phyloP scores from a whole-genome alignment of 2,329 filamentous ascomycete species.

The Balansia obtecta region DNA sequence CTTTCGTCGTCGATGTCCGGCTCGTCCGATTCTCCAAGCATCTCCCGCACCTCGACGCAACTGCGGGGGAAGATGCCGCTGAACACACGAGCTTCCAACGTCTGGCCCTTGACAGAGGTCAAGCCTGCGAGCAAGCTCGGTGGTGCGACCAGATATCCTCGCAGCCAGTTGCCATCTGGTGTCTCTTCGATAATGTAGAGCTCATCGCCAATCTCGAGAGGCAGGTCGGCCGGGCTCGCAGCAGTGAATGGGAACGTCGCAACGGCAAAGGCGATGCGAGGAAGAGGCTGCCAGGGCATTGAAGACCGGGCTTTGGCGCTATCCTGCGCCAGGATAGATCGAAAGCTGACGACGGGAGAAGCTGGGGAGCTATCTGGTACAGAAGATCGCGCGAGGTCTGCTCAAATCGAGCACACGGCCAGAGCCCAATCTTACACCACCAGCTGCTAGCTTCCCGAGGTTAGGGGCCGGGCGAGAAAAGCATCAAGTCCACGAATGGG shows the following conservation, averaged over 20 bases:
- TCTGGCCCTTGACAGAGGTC: conserved; percentile 83
- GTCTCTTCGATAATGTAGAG: conserved; percentile 98
- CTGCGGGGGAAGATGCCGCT: conserved; percentile 95
- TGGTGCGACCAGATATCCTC: conserved; percentile 88
- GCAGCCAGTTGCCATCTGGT: conserved; percentile 81
- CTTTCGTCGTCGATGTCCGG: conserved; percentile 33
- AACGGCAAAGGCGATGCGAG: conserved; percentile 94
- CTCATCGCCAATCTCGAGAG: conserved; percentile 95
- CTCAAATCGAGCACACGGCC: background rate
- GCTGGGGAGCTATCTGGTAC: background rate
- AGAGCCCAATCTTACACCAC: background rate
- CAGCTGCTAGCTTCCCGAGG: conserved; percentile 2
- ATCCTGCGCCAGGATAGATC: conserved; percentile 4
- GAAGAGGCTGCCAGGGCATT: conserved; percentile 96
- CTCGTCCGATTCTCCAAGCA: conserved; percentile 63
- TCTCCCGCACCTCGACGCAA: conserved; percentile 89
- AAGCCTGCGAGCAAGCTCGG: conserved; percentile 85
- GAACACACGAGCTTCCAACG: conserved; percentile 89
- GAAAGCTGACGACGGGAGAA: background rate
- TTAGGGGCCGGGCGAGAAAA: conserved; percentile 1
- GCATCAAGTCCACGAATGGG: conserved; percentile 2
- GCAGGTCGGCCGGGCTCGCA: conserved; percentile 76
- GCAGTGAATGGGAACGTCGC: conserved; percentile 90
- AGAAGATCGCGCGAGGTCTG: background rate
- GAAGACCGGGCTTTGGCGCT: conserved; percentile 15